Evolutionary conservation across 2,329 filamentous ascomycete species (phyloP).

Genomic region (Rutstroemia sp.): DNA sequence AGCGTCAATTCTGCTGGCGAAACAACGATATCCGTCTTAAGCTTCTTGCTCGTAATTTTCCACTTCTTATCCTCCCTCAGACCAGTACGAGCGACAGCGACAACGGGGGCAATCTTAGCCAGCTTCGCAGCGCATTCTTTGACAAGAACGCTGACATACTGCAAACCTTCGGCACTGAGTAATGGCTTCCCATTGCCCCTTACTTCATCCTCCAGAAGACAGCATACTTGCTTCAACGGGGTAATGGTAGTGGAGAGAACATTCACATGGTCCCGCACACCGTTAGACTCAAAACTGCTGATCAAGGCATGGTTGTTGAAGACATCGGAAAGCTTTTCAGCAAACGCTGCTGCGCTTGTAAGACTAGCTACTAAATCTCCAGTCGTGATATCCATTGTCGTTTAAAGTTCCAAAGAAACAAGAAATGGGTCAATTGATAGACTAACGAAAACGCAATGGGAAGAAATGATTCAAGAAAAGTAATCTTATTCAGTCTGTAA

Average conservation of each 20-base stretch:
- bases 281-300: neutral
- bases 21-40: slow-evolving; percentile 2
- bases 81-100: slow-evolving; percentile 10
- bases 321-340: slow-evolving; percentile 14
- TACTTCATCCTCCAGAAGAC: slow-evolving; percentile 12
- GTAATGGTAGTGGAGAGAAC: slow-evolving; percentile 16
- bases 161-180: slow-evolving; percentile 19
- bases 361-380: slow-evolving; percentile 5
- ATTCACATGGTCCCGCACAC: slow-evolving; percentile 16
- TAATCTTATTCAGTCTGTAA: no score
- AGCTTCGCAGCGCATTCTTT: slow-evolving; percentile 17
- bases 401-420: neutral
- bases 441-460: neutral
- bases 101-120: slow-evolving; percentile 11
- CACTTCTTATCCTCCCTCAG: slow-evolving; percentile 12
- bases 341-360: slow-evolving; percentile 13
- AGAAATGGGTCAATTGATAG: neutral
- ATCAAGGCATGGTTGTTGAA: slow-evolving; percentile 16
- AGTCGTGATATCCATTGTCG: slow-evolving; percentile 12
- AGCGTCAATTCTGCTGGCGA: slow-evolving; percentile 10
- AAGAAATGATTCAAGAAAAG: neutral
- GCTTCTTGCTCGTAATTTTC: slow-evolving; percentile 10
- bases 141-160: slow-evolving; percentile 17
- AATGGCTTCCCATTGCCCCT: slow-evolving; percentile 6
- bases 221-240: slow-evolving; percentile 17